Conservation (phyloP, 1,284 basidiomycete species). For the Fomes fomentarius region DNA sequence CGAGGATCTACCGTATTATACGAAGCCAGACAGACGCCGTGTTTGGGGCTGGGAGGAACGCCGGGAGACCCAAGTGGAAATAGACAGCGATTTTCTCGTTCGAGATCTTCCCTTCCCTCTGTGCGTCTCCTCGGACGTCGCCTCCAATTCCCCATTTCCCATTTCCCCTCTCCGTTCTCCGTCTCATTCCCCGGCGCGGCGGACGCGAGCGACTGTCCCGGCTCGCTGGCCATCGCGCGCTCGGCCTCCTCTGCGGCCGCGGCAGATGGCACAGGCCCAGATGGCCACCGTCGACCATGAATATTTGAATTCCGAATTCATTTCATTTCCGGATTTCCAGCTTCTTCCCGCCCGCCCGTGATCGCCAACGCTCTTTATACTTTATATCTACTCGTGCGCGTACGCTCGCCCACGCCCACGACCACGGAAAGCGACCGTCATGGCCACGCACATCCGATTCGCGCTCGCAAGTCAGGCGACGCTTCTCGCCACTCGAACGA, state of each 20-base stretch:
- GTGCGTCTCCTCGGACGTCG: neutral
- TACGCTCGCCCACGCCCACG: neutral
- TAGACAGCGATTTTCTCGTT: constrained; percentile 23
- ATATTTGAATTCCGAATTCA: constrained; percentile 1
- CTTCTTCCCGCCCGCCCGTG: neutral
- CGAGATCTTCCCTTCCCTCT: constrained; percentile 22
- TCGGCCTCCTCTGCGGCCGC: neutral
- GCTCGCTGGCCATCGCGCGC: neutral
- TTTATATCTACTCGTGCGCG: neutral
- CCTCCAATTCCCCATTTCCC: neutral
- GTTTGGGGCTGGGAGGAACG: constrained; percentile 4
- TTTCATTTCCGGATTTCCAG: neutral
- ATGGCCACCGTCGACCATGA: constrained; percentile 1
- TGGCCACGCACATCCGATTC: neutral
- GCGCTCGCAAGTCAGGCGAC: neutral
- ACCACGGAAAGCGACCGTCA: neutral
- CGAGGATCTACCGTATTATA: constrained; percentile 14
- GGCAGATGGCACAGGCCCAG: neutral
- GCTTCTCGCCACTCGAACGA: too few relatives aligned
- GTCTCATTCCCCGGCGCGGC: too few relatives aligned
- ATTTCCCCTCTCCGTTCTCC: too few relatives aligned
- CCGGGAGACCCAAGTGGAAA: constrained; percentile 12
- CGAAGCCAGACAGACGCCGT: constrained; percentile 16
- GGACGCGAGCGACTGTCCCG: too few relatives aligned
- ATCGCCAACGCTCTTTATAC: neutral